Evolutionary conservation across 306 rosid genomes (phyloP).

Genomic region (Delonix regia): DNA sequence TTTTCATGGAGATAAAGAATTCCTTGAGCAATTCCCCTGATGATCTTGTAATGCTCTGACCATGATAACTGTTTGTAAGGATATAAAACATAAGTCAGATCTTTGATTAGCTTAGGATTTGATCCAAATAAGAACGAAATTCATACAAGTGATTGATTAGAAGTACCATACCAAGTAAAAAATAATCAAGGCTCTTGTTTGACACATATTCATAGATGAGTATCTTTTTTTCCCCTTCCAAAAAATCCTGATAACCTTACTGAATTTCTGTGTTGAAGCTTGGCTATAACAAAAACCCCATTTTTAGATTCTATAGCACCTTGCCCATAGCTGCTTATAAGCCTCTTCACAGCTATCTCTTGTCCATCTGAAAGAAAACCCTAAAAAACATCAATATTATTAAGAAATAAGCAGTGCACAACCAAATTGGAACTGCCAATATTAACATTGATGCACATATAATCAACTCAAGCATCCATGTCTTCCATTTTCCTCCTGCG

Average conservation of each 20-base stretch:
- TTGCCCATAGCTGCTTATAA: constrained; percentile 51
- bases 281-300: constrained; percentile 59
- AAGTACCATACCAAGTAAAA: constrained; percentile 47
- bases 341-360: constrained; percentile 72
- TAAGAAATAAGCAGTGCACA: constrained; percentile 22
- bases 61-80: constrained; percentile 31
- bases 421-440: constrained; percentile 34
- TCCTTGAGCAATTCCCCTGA: constrained; percentile 40
- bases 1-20: constrained; percentile 46
- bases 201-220: constrained; percentile 60
- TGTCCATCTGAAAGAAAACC: constrained; percentile 52
- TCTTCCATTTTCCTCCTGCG: constrained; percentile 48
- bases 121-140: neutral
- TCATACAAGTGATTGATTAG: neutral
- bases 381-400: constrained; percentile 42
- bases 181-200: constrained; percentile 57
- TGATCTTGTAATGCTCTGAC: constrained; percentile 41
- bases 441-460: constrained; percentile 31
- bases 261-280: constrained; percentile 64
- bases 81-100: constrained; percentile 24
- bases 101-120: neutral
- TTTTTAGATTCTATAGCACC: constrained; percentile 58
- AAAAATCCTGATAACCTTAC: constrained; percentile 58
- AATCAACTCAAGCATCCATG: constrained; percentile 49
- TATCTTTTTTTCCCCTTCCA: constrained; percentile 58